These are phyloP conservation scores for Craterostigma plantagineum DNA, from an alignment of 257 asterid species.

Conservation along the genomic window DNA sequence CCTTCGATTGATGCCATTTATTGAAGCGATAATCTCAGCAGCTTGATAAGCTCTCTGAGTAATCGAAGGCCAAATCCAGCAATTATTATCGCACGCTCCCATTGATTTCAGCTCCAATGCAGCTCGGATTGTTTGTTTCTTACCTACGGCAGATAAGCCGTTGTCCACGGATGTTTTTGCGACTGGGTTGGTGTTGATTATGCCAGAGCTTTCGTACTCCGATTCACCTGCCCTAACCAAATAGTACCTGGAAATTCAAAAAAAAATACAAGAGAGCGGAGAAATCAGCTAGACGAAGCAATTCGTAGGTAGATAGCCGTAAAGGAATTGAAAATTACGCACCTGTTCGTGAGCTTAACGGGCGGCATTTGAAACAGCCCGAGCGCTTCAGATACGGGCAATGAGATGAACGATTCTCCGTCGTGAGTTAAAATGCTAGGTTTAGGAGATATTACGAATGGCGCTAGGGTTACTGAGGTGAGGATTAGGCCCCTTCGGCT, in stretches of 20 bases:
- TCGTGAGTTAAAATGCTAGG: constrained; percentile 9
- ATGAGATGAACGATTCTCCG: constrained; percentile 13
- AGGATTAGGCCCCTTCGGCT: constrained; percentile 52
- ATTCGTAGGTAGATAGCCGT: neutral
- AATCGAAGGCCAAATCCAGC: constrained; percentile 98
- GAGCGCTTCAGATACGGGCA: constrained; percentile 52
- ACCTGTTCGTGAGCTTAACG: constrained; percentile 67
- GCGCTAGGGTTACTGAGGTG: constrained; percentile 27
- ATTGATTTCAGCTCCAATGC: constrained; percentile 55
- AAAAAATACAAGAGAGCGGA: neutral
- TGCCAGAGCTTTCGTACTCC: constrained; percentile 58
- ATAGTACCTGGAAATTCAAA: constrained; percentile 34
- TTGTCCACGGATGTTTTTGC: constrained; percentile 79
- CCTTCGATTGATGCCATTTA: constrained; percentile 62
- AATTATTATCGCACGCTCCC: constrained; percentile 68
- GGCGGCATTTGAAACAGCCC: constrained; percentile 98
- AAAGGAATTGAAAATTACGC: neutral
- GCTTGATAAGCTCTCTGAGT: constrained; percentile 95
- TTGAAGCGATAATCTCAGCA: constrained; percentile 90
- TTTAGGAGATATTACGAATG: constrained; percentile 24
- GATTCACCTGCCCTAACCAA: constrained; percentile 96
- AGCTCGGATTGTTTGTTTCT: constrained; percentile 59
- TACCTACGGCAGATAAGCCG: constrained; percentile 66
- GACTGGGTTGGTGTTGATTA: constrained; percentile 91
- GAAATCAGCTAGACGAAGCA: neutral